Evolutionary conservation across 352 stramenopile genomes (phyloP), one percentile per base, ranked within the genome.

Genomic region (Phytopythium cucurbitacearum): DNA sequence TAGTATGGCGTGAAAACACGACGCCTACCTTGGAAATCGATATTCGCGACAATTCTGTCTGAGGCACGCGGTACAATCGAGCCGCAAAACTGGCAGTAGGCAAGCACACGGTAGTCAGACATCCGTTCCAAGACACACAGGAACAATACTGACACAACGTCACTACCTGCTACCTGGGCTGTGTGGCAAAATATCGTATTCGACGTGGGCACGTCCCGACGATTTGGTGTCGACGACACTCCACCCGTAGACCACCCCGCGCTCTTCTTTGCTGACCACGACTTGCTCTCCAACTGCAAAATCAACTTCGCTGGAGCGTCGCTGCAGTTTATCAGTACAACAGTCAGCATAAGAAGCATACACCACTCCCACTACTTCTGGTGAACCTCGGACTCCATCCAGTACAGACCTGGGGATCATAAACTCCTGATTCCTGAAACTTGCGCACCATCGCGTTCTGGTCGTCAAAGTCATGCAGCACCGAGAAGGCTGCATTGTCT

Each of bases 211-310:
- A 13, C 70, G 64, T n/a, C 57, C 66, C 13, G 59, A 67, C 38
- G 60, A 75, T 55, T 84, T 42, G 50, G 52, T 58, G 48, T 44
- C 53, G 46, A 38, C 62, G 46, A 74, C 65, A 46, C 54, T 56
- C 85, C 85, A 94, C 1, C 67, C 65, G 12, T 77, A 82, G 45
- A 94, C 65, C 21, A 91, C 82, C 6, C 82, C 80, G 8, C 59
- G 49, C 3, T 74, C 79, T 1, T 82, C 56, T 5, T 67, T 65
- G 15, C 81, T 66, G 36, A 91, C 70, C 37, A 79, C 51, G 2
- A 94, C 79, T 15, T 93, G 57, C 45, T 94, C 85, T 32, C 85
- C 85, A 40, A 94, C 66, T 3, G 59, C 52, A 45, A 83, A 92
- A 51, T 75, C 45, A 15, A 92, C 62, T 6, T 51, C 60, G 12